phyloP scores from a whole-genome alignment of 257 asterid genomes.

The Jaltomata sinuosa region DNA sequence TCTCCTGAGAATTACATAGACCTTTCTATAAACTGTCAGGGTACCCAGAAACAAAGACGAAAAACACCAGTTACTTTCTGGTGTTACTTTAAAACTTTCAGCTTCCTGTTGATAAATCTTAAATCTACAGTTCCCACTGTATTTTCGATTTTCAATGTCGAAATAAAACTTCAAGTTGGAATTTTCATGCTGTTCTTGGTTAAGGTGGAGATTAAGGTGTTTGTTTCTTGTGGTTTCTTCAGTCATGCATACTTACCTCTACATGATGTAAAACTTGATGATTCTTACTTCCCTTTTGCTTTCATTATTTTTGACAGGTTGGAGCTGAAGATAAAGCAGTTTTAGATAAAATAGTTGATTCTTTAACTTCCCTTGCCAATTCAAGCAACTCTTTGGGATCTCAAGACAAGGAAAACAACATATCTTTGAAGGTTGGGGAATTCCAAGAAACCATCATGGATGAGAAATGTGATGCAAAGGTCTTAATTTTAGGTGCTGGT shows the following conservation, averaged over 20 bases:
- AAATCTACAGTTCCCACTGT: neutral
- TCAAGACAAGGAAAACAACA: conserved; percentile 19
- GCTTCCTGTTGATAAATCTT: neutral
- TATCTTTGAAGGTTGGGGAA: conserved; percentile 56
- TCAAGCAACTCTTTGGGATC: conserved; percentile 28
- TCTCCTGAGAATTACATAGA: neutral
- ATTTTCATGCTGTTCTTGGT: neutral
- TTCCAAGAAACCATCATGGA: conserved; percentile 21
- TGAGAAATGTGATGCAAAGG: conserved; percentile 28
- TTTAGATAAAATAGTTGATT: conserved; percentile 60
- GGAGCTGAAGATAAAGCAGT: conserved; percentile 73
- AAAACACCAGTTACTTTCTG: neutral
- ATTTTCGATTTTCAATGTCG: neutral
- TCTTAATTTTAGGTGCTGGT: conserved; percentile 94
- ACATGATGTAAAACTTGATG: neutral
- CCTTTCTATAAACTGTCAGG: neutral
- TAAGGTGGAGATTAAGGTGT: neutral
- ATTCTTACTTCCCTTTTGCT: neutral
- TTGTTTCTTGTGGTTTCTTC: neutral
- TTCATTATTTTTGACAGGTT: conserved; percentile 39
- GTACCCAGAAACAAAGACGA: neutral
- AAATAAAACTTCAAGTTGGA: neutral
- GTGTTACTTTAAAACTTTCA: neutral
- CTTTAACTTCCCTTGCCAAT: conserved; percentile 63
- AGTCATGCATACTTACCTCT: neutral